Evolutionary conservation across 495 filamentous ascomycete genomes (phyloP).

Genomic region (Xylaria acuta): DNA sequence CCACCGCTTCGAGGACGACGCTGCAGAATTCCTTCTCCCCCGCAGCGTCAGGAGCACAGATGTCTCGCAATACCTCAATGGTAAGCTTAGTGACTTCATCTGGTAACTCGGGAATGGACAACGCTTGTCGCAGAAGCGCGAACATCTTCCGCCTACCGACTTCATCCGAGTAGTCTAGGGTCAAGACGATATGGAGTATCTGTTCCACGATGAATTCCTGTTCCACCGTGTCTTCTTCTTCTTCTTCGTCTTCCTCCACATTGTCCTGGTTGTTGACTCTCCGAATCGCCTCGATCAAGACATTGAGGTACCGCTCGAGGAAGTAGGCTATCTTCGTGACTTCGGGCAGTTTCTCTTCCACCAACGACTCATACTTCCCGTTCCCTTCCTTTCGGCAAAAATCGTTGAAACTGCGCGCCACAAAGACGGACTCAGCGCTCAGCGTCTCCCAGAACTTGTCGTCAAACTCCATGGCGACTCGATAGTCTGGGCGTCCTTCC

Average conservation of each 20-base stretch:
- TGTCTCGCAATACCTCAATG: slow-evolving; percentile 78
- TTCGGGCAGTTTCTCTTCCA: slow-evolving; percentile 94
- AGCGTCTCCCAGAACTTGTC: slow-evolving; percentile 88
- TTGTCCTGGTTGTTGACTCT: slow-evolving; percentile 60
- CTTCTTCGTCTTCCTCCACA: slow-evolving; percentile 69
- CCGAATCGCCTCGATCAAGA: slow-evolving; percentile 71
- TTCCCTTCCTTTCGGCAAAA: slow-evolving; percentile 78
- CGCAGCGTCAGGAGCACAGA: slow-evolving; percentile 76
- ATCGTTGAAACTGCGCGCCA: slow-evolving; percentile 90
- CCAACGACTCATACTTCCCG: slow-evolving; percentile 69
- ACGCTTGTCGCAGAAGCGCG: slow-evolving; percentile 78
- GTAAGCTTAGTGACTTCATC: slow-evolving; percentile 91
- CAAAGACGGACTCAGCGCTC: slow-evolving; percentile 84
- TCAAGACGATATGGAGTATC: slow-evolving; percentile 87
- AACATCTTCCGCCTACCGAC: slow-evolving; percentile 96
- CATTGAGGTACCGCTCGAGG: slow-evolving; percentile 78
- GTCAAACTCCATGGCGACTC: slow-evolving; percentile 79
- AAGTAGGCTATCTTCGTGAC: slow-evolving; percentile 87
- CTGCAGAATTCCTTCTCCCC: slow-evolving; percentile 94
- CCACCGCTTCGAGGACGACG: slow-evolving; percentile 88
- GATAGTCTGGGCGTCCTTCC: slow-evolving; percentile 90
- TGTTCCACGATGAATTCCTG: slow-evolving; percentile 96
- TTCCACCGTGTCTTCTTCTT: slow-evolving; percentile 82
- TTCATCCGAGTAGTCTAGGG: slow-evolving; percentile 94
- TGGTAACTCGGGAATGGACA: slow-evolving; percentile 86